These are phyloP conservation scores for Papiliotrema terrestris DNA, from an alignment of 1,284 basidiomycete genomes.

Conservation along the genomic window DNA sequence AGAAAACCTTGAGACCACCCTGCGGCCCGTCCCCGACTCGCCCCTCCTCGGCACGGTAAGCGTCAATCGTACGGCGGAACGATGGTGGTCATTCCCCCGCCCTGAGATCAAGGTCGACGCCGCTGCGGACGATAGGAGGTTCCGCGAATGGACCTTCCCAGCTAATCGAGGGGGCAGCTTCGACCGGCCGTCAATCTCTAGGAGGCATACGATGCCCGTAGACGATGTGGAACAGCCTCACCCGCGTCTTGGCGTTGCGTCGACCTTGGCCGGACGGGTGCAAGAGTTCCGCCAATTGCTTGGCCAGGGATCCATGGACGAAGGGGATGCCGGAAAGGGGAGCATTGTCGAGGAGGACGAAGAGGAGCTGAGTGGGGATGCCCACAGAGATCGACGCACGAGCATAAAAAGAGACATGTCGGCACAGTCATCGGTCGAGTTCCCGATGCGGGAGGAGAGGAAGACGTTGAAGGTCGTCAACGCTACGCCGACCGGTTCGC, in stretches of 20 bases:
- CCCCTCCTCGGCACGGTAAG: not conserved
- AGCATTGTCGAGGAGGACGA: not conserved
- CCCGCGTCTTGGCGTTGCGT: not conserved
- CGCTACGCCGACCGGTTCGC: not conserved
- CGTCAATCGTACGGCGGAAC: not conserved
- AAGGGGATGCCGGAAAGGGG: not conserved
- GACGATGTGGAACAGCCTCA: not conserved
- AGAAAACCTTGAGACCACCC: not conserved
- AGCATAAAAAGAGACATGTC: not conserved
- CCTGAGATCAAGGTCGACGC: not conserved
- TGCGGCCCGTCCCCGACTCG: not conserved
- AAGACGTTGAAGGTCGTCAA: slow-evolving; percentile 3
- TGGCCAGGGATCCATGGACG: not conserved
- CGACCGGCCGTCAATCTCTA: slow-evolving; percentile 1
- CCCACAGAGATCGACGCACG: not conserved
- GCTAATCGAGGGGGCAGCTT: not conserved
- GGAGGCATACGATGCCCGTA: slow-evolving; percentile 3
- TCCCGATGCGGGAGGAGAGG: slow-evolving; percentile 1
- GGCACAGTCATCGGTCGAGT: slow-evolving; percentile 1
- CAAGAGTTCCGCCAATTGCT: not conserved
- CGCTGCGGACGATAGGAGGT: not conserved
- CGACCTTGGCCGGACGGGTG: not conserved
- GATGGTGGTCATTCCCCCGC: not conserved
- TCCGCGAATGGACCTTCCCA: slow-evolving; percentile 5
- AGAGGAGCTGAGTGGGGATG: too few relatives aligned